Evolutionary conservation across 2,329 filamentous ascomycete genomes (phyloP).

Genomic region (Verticillium nonalfalfae): DNA sequence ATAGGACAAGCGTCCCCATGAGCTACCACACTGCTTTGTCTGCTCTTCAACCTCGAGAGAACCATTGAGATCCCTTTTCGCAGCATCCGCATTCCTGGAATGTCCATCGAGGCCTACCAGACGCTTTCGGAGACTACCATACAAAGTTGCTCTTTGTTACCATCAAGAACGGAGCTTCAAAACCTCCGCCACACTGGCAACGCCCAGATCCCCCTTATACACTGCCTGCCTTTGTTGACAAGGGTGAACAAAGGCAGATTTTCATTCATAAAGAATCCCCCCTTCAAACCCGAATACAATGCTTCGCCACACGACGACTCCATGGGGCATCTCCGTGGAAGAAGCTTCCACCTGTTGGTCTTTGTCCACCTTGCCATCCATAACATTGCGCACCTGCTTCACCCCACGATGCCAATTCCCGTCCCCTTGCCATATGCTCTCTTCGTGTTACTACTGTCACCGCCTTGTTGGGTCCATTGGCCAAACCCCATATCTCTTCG

Average conservation of each 20-base stretch:
- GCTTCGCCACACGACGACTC: neutral
- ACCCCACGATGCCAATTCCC: neutral
- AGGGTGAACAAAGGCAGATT: neutral
- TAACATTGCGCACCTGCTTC: neutral
- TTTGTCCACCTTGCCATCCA: neutral
- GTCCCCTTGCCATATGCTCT: neutral
- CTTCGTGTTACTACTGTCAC: neutral
- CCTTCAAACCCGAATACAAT: neutral
- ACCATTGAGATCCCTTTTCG: neutral
- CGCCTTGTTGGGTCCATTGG: neutral
- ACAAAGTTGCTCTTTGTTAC: neutral
- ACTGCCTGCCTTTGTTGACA: neutral
- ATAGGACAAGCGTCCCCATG: too few relatives aligned
- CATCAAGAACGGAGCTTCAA: too few relatives aligned
- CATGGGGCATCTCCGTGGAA: neutral
- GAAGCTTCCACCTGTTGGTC: neutral
- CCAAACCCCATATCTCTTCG: neutral
- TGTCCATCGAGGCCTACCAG: neutral
- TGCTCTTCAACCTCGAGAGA: neutral
- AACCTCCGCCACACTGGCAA: too few relatives aligned
- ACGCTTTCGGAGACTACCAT: neutral
- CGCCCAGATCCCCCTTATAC: too few relatives aligned
- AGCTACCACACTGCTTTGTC: neutral
- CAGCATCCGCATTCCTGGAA: neutral
- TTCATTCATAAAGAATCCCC: neutral